Percentiles rank a stretch among this genome's conserved stretches.
Evolutionary conservation across 257 asterid genomes (phyloP).

Genomic region (Rauvolfia tetraphylla): DNA sequence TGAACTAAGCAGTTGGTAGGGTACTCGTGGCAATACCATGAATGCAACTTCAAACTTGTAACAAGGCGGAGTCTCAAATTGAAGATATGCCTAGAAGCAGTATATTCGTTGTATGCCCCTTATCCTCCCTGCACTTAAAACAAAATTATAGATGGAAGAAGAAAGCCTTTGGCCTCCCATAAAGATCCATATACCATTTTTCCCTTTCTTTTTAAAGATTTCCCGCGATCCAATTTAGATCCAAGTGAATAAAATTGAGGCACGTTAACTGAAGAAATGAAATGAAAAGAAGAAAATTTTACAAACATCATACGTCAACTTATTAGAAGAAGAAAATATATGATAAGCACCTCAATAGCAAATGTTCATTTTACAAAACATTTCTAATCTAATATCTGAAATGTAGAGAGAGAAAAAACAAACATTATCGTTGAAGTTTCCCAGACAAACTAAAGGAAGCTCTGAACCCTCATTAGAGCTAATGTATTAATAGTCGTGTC

Average conservation of each 20-base stretch:
- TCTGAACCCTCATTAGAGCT: not conserved
- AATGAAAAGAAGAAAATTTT: not conserved
- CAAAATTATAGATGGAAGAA: too few species aligned
- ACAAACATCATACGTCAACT: not conserved
- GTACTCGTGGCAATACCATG: constrained; percentile 15
- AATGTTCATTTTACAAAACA: not conserved
- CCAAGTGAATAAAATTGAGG: too few species aligned
- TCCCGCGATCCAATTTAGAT: too few species aligned
- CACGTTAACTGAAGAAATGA: not conserved
- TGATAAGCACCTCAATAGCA: not conserved
- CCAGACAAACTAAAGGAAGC: not conserved
- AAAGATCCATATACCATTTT: too few species aligned
- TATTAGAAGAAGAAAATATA: not conserved
- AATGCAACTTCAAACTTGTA: constrained; percentile 8
- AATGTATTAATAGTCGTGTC: not conserved
- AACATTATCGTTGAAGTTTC: not conserved
- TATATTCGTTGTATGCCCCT: too few species aligned
- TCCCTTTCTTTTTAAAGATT: too few species aligned
- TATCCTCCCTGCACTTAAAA: too few species aligned
- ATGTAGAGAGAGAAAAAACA: not conserved
- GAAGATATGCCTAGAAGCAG: too few species aligned
- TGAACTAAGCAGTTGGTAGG: too few species aligned
- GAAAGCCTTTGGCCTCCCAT: too few species aligned
- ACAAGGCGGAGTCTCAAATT: too few species aligned
- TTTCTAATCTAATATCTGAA: not conserved